Conservation (phyloP, 768 basidiomycete genomes). For the Cystobasidium onofrii region DNA sequence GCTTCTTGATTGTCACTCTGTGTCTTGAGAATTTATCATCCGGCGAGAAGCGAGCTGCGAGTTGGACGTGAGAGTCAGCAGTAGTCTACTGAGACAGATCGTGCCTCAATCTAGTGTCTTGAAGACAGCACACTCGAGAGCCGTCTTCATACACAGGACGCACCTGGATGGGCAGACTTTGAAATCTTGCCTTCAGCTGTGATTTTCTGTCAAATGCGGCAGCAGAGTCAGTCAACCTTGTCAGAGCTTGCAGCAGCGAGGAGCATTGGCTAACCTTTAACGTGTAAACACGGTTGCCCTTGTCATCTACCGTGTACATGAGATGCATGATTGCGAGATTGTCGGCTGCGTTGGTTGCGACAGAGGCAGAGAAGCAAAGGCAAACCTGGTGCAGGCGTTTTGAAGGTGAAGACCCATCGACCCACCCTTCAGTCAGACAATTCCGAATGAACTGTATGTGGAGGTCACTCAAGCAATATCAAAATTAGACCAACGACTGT, state of each 20-base stretch:
- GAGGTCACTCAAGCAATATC: no score
- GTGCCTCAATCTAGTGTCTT: no score
- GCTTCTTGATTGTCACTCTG: conserved; percentile 92
- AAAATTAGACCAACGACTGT: no score
- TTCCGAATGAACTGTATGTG: no score
- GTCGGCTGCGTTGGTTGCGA: background rate
- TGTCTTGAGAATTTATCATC: conserved; percentile 99
- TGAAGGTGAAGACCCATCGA: no score
- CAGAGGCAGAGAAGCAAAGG: background rate
- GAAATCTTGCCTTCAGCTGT: conserved; percentile 73
- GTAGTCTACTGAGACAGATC: background rate
- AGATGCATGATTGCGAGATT: conserved; percentile 66
- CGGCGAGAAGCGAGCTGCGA: conserved; percentile 85
- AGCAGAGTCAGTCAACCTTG: background rate
- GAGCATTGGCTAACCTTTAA: conserved; percentile 59
- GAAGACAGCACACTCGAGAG: background rate
- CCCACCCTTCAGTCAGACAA: no score
- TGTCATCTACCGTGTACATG: conserved; percentile 79
- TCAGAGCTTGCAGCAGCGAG: no score
- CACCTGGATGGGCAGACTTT: conserved; percentile 95
- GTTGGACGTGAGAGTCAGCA: background rate
- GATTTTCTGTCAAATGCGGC: conserved; percentile 62
- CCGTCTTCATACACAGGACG: conserved; percentile 36
- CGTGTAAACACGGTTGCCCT: conserved; percentile 78
- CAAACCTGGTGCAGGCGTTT: no score